These are phyloP conservation scores for Coemansia pectinata DNA, from an alignment of 192 early-diverging fungal genomes.

Conservation along the genomic window DNA sequence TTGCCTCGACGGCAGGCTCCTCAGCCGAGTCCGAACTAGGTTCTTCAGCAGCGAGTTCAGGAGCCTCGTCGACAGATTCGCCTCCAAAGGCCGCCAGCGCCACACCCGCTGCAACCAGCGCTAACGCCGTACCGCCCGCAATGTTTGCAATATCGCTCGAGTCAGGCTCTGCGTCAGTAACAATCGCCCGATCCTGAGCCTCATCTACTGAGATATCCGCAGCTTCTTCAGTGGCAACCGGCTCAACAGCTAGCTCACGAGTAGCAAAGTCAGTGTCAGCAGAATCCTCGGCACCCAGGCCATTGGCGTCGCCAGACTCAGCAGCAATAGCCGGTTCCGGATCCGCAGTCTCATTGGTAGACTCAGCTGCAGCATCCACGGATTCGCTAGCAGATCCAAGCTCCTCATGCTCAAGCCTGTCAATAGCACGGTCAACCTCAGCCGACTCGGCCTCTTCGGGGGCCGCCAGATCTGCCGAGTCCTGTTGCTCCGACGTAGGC, in stretches of 20 bases:
- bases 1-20: background rate
- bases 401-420: background rate
- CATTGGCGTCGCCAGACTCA: background rate
- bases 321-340: background rate
- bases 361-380: background rate
- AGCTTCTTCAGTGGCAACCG: background rate
- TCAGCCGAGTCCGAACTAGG: background rate
- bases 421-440: background rate
- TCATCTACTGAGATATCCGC: background rate
- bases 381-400: background rate
- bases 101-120: background rate
- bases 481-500: background rate
- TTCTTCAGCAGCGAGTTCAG: background rate
- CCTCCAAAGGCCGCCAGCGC: background rate
- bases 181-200: background rate
- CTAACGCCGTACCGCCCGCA: background rate
- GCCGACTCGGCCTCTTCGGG: background rate
- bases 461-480: background rate
- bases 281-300: background rate
- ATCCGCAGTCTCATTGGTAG: background rate
- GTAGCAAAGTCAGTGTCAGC: too few relatives aligned
- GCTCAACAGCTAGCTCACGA: background rate
- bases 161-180: background rate
- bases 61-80: background rate
- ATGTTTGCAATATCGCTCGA: background rate